A percentile compares a stretch with the other conserved stretches of the same genome.
These are phyloP conservation scores for Cryptosporidium muris DNA, from an alignment of 169 alveolate species.

Conservation along the genomic window DNA sequence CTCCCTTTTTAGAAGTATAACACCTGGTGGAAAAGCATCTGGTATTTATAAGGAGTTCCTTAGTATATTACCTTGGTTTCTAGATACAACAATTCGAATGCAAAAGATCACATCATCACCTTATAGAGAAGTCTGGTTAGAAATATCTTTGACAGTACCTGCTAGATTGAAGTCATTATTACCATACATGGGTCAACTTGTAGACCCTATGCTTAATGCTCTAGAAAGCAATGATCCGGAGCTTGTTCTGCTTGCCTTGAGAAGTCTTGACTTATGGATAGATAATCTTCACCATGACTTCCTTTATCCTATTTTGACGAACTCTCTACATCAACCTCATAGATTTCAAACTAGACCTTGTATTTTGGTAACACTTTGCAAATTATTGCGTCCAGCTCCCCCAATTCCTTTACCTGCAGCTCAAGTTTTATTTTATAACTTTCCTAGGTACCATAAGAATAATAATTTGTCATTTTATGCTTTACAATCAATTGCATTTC, in stretches of 20 bases:
- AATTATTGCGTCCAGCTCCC: conserved; percentile 61
- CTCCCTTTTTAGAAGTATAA: conserved; percentile 59
- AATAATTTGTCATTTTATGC: conserved; percentile 44
- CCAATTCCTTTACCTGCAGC: conserved; percentile 63
- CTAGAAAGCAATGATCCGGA: conserved; percentile 67
- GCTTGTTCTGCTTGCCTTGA: conserved; percentile 72
- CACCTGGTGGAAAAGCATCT: conserved; percentile 72
- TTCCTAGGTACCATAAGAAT: conserved; percentile 40
- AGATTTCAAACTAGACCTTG: conserved; percentile 65
- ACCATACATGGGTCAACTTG: conserved; percentile 66
- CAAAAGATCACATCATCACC: conserved; percentile 48
- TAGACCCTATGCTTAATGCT: conserved; percentile 61
- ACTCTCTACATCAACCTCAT: conserved; percentile 47
- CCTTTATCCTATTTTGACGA: conserved; percentile 75
- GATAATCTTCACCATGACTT: conserved; percentile 77
- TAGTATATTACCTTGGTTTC: conserved; percentile 62
- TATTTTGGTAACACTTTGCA: conserved; percentile 56
- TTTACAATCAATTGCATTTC: conserved; percentile 65
- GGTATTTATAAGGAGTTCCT: conserved; percentile 63
- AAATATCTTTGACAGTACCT: conserved; percentile 63
- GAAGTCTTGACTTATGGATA: conserved; percentile 77
- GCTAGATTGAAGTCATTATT: conserved; percentile 66
- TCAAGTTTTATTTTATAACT: conserved; percentile 36
- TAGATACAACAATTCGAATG: conserved; percentile 61
- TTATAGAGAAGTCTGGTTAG: conserved; percentile 58